Conservation (phyloP, 2,329 filamentous ascomycete species). For the Xylariaceae sp. region DNA sequence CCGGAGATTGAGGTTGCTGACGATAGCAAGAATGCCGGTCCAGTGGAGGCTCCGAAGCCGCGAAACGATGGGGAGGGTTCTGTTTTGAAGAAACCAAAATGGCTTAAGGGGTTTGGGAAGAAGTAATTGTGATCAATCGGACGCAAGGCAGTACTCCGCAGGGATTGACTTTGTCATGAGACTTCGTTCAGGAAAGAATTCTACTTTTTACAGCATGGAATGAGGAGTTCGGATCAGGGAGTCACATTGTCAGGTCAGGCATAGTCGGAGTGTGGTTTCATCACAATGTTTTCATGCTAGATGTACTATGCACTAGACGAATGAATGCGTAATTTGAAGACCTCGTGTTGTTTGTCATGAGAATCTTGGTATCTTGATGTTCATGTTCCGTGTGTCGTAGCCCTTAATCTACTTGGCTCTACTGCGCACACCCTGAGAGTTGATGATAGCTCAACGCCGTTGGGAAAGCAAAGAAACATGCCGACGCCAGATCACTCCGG, state of each 20-base stretch:
- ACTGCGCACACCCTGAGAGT: too few relatives aligned
- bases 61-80: conserved; percentile 20
- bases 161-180: too few relatives aligned
- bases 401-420: conserved; percentile 15
- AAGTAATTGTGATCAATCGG: conserved; percentile 50
- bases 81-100: conserved; percentile 57
- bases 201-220: too few relatives aligned
- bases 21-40: conserved; percentile 3
- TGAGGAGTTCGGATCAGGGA: too few relatives aligned
- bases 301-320: too few relatives aligned
- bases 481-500: conserved; percentile 25
- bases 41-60: conserved; percentile 14
- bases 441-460: too few relatives aligned
- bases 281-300: too few relatives aligned
- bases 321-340: too few relatives aligned
- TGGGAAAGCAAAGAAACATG: too few relatives aligned
- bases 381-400: conserved; percentile 23
- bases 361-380: conserved; percentile 19
- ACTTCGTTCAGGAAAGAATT: not conserved
- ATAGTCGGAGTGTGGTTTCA: too few relatives aligned
- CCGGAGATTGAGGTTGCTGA: conserved; percentile 32
- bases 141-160: too few relatives aligned
- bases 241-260: too few relatives aligned
- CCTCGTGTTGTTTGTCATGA: conserved; percentile 14
- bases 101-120: conserved; percentile 68